Conservation (phyloP, 2,329 filamentous ascomycete genomes). For the Aspergillus pseudoterreus region DNA sequence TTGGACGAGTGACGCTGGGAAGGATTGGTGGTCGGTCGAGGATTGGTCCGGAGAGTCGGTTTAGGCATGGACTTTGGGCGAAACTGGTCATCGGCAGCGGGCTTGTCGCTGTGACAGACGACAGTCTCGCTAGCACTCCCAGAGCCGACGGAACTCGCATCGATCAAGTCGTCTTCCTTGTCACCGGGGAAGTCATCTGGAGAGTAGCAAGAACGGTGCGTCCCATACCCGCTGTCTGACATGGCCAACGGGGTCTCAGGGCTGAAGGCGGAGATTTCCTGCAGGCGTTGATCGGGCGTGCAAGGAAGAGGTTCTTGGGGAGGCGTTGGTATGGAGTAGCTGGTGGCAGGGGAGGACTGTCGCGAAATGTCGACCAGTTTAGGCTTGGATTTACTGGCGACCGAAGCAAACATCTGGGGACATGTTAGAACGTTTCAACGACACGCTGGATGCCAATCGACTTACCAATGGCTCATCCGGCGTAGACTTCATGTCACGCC, state of each 20-base stretch:
- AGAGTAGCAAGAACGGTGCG: slow-evolving; percentile 25
- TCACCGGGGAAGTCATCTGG: slow-evolving; percentile 20
- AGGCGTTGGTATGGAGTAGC: slow-evolving; percentile 21
- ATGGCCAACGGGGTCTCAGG: slow-evolving; percentile 36
- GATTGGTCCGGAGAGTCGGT: slow-evolving; percentile 16
- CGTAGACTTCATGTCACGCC: slow-evolving; percentile 14
- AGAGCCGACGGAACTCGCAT: slow-evolving; percentile 24
- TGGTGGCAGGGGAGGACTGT: slow-evolving; percentile 30
- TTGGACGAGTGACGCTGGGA: slow-evolving; percentile 19
- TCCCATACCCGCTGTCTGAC: slow-evolving; percentile 33
- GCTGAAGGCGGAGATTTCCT: slow-evolving; percentile 38
- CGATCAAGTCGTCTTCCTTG: slow-evolving; percentile 27
- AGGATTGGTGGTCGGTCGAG: slow-evolving; percentile 12
- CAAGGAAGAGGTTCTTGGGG: slow-evolving; percentile 27
- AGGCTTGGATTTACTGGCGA: slow-evolving; percentile 35
- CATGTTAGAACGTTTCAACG: slow-evolving; percentile 6
- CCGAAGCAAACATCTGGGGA: slow-evolving; percentile 25
- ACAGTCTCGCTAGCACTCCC: slow-evolving; percentile 25
- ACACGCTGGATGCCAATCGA: not conserved
- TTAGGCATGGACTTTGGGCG: slow-evolving; percentile 15
- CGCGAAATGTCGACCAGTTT: slow-evolving; percentile 38
- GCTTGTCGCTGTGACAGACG: slow-evolving; percentile 15
- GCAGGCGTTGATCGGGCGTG: slow-evolving; percentile 32
- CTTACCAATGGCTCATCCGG: slow-evolving; percentile 23
- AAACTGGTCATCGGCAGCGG: slow-evolving; percentile 14